Base-by-base conservation (phyloP, 116 monocot genomes). In the Posidonia oceanica region DNA sequence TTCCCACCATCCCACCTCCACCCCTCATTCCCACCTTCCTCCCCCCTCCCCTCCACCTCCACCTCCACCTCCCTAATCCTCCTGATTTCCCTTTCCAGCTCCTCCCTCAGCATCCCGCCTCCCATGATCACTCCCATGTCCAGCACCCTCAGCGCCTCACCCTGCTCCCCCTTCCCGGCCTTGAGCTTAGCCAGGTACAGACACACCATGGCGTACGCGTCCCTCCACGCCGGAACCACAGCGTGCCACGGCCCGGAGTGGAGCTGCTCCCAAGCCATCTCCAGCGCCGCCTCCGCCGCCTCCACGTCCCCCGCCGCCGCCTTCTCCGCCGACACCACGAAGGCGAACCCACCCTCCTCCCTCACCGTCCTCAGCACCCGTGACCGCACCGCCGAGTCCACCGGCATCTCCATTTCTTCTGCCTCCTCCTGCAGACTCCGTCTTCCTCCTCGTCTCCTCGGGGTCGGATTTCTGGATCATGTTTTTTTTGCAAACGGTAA, bases 201-300 rank as follows among this genome's bases (percentile, higher is more conserved):
- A 73, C 97, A 93, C 36, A 93, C 80, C 82, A 93, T 78, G 21
- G 89, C 85, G 66, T 97, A 97, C 38, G 97, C 97, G 64, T 97
- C 97, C 52, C 97, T 71, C 97, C 97, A 97, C 4, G 83, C 87
- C 39, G 83, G 77, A 48, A 69, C 83, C 52, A 97, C 97, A 64
- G 81, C 87, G 80, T 87, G 57, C 97, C 97, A 97, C 5, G 97
- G 92, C n/a, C 97, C 97, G 6, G 80, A 89, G 85, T 97, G 97
- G 38, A 97, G 92, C 79, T 97, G 97, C 81, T 97, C 97, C 97
- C 97, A 97, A 21, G 97, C 97, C 92, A 97, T 97, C 85, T 97
- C 97, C 66, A 80, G 67, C 44, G 97, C 97, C 72, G 87, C 97
- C 78, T 92, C 97, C 71, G 97, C 97, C 60, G 75, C 83, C 39